A percentile compares a stretch with the other conserved stretches of the same genome.
These are phyloP conservation scores for Chaetomium globosum DNA, from an alignment of 2,329 filamentous ascomycete species.

Conservation along the genomic window DNA sequence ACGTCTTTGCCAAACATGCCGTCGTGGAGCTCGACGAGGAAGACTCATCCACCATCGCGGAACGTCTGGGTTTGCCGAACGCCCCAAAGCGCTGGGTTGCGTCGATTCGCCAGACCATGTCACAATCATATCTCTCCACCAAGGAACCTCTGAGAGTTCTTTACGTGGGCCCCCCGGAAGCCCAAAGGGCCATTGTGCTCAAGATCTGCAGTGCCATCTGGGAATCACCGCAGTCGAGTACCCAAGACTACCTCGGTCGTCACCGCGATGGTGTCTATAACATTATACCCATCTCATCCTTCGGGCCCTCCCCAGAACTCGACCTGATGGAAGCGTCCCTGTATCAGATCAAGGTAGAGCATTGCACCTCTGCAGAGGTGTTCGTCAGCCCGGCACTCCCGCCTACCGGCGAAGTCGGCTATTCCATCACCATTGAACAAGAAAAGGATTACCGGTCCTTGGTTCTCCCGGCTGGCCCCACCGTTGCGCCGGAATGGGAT, in stretches of 20 bases:
- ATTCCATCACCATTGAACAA: constrained; percentile 47
- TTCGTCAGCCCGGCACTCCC: constrained; percentile 36
- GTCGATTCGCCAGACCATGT: constrained; percentile 55
- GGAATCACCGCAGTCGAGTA: constrained; percentile 44
- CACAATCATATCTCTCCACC: constrained; percentile 49
- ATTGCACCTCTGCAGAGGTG: constrained; percentile 49
- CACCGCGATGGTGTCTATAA: constrained; percentile 52
- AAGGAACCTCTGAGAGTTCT: constrained; percentile 52
- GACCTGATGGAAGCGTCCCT: constrained; percentile 56
- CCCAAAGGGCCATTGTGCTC: constrained; percentile 47
- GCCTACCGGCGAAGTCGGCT: constrained; percentile 40
- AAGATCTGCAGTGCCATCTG: constrained; percentile 55
- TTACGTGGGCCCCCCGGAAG: constrained; percentile 51
- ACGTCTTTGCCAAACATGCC: constrained; percentile 52
- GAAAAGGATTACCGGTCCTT: constrained; percentile 45
- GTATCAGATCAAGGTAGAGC: constrained; percentile 55
- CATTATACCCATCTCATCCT: constrained; percentile 54
- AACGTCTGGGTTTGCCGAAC: constrained; percentile 40
- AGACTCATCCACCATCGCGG: constrained; percentile 44
- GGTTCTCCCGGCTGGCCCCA: constrained; percentile 43
- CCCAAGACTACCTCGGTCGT: constrained; percentile 39
- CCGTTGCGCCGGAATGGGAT: constrained; percentile 49
- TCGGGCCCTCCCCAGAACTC: constrained; percentile 53
- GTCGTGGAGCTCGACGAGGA: constrained; percentile 48
- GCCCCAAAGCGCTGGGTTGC: constrained; percentile 46